These are phyloP conservation scores for Capsicum baccatum DNA, from an alignment of 257 asterid genomes.

Conservation along the genomic window DNA sequence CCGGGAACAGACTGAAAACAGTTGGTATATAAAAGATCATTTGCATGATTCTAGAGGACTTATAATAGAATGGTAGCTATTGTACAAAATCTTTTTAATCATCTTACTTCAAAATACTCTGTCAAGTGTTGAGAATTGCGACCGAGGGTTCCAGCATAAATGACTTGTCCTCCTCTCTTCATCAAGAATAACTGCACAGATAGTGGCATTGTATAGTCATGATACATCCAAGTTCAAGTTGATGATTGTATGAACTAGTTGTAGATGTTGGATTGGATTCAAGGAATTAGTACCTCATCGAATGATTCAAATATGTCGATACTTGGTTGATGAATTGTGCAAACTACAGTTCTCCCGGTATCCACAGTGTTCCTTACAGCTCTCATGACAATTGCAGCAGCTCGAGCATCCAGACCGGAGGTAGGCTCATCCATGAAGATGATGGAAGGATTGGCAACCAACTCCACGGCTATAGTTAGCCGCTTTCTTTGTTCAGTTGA, in stretches of 20 bases:
- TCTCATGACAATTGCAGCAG: slow-evolving; percentile 78
- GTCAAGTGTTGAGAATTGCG: slow-evolving; percentile 52
- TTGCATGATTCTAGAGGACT: background rate
- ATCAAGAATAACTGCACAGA: slow-evolving; percentile 53
- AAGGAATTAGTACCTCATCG: slow-evolving; percentile 55
- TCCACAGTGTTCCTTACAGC: slow-evolving; percentile 74
- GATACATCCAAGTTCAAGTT: slow-evolving; percentile 11
- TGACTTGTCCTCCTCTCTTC: slow-evolving; percentile 78
- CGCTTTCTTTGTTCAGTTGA: slow-evolving; percentile 72
- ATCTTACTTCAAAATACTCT: slow-evolving; percentile 63
- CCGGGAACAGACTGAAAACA: slow-evolving; percentile 54
- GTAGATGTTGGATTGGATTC: background rate
- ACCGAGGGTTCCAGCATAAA: slow-evolving; percentile 72
- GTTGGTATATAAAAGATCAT: background rate
- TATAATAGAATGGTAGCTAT: background rate
- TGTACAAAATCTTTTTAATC: background rate
- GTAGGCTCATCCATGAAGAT: slow-evolving; percentile 86
- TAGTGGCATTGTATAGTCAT: background rate
- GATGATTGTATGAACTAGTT: background rate
- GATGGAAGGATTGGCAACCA: slow-evolving; percentile 72
- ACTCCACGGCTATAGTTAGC: slow-evolving; percentile 71
- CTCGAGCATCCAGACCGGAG: slow-evolving; percentile 73
- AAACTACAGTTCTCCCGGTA: slow-evolving; percentile 73
- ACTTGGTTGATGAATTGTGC: slow-evolving; percentile 80
- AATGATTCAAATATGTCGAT: slow-evolving; percentile 72